phyloP scores from a whole-genome alignment of 202 grass and related monocot species.

The Zizania palustris region DNA sequence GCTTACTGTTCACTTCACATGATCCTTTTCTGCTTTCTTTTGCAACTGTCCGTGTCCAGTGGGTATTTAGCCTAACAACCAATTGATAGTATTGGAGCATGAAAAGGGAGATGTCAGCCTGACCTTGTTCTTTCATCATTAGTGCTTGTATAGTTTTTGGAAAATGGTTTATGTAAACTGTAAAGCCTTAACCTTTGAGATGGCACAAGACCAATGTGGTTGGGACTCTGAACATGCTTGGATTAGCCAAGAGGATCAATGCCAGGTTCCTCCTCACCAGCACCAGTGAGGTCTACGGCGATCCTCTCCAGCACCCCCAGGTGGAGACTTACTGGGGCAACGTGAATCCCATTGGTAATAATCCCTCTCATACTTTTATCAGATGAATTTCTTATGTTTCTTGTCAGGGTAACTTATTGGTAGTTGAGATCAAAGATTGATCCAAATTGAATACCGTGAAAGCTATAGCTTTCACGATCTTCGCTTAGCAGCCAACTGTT shows the following conservation, averaged over 20 bases:
- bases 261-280: conserved; percentile 83
- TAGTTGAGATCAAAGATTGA: conserved; percentile 24
- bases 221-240: conserved; percentile 85
- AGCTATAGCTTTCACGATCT: neutral
- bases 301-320: conserved; percentile 84
- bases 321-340: conserved; percentile 97
- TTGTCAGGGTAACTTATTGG: conserved; percentile 15
- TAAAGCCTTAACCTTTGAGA: conserved; percentile 60
- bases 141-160: conserved; percentile 16
- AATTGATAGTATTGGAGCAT: neutral
- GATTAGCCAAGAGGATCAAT: conserved; percentile 77
- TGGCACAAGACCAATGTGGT: conserved; percentile 90
- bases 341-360: conserved; percentile 83
- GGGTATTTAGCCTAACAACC: conserved; percentile 24
- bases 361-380: conserved; percentile 17
- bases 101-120: neutral
- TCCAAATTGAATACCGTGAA: conserved; percentile 34
- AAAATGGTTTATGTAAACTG: conserved; percentile 5
- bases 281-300: conserved; percentile 86
- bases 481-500: neutral
- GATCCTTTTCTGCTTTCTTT: conserved; percentile 15
- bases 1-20: conserved; percentile 49
- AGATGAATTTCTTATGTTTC: neutral
- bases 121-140: neutral
- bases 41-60: conserved; percentile 6